Conservation (phyloP, 2,329 filamentous ascomycete genomes). For the Aspergillus pseudoviridinutans region DNA sequence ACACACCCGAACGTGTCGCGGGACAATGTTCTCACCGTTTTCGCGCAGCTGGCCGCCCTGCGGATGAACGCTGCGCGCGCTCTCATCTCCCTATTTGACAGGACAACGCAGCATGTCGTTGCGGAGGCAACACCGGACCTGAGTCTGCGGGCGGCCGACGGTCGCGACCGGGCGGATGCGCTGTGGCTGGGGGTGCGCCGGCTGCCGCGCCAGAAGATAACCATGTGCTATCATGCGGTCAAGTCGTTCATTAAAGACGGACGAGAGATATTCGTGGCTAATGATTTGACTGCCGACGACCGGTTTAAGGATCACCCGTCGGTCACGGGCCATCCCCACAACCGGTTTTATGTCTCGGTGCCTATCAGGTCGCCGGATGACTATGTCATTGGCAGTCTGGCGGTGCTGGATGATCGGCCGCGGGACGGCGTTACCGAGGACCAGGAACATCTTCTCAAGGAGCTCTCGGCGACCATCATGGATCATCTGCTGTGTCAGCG, state of each 20-base stretch:
- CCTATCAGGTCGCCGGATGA: slow-evolving; percentile 13
- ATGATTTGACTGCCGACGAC: slow-evolving; percentile 10
- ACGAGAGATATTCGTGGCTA: slow-evolving; percentile 5
- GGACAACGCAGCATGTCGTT: slow-evolving; percentile 22
- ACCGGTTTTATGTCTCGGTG: slow-evolving; percentile 16
- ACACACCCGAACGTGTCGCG: slow-evolving; percentile 13
- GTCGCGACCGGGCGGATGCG: slow-evolving; percentile 5
- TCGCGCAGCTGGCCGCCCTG: slow-evolving; percentile 26
- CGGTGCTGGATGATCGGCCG: slow-evolving; percentile 14
- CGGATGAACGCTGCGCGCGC: slow-evolving; percentile 19
- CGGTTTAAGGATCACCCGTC: slow-evolving; percentile 8
- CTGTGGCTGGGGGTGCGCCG: slow-evolving; percentile 19
- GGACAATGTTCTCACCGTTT: slow-evolving; percentile 21
- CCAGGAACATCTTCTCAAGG: slow-evolving; percentile 7
- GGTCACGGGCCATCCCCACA: slow-evolving; percentile 9
- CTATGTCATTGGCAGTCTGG: slow-evolving; percentile 16
- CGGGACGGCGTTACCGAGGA: slow-evolving; percentile 6
- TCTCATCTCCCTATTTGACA: slow-evolving; percentile 27
- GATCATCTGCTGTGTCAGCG: slow-evolving; percentile 17
- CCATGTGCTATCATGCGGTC: slow-evolving; percentile 16
- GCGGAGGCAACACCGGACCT: slow-evolving; percentile 24
- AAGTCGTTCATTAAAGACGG: slow-evolving; percentile 6
- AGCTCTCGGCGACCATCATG: slow-evolving; percentile 18
- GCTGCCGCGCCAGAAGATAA: slow-evolving; percentile 10
- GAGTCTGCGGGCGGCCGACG: slow-evolving; percentile 10